Conservation (phyloP, 768 basidiomycete species). For the Hysterangium stoloniferum region DNA sequence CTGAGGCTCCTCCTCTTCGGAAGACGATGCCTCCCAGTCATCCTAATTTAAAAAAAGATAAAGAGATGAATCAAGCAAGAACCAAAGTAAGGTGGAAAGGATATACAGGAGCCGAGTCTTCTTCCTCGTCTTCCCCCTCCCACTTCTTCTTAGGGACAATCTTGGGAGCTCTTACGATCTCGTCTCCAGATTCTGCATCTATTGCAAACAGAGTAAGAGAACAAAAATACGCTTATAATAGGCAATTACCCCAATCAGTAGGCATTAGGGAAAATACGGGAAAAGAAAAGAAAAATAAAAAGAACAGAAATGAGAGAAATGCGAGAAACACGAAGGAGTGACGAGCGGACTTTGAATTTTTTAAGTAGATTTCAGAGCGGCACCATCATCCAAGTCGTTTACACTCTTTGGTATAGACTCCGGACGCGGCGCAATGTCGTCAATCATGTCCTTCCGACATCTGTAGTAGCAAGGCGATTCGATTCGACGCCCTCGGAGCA, state of each 20-base stretch:
- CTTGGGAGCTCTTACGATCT: slow-evolving; percentile 9
- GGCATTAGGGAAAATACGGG: slow-evolving; percentile 2
- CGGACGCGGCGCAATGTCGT: no score
- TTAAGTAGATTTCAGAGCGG: no score
- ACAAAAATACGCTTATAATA: neutral
- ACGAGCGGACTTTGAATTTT: no score
- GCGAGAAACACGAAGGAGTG: no score
- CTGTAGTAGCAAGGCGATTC: no score
- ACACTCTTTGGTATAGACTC: no score
- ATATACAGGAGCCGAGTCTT: slow-evolving; percentile 68
- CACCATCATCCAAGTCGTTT: no score
- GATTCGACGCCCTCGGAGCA: no score
- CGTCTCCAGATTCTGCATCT: slow-evolving; percentile 10
- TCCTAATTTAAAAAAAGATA: slow-evolving; percentile 42
- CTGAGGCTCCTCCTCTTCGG: slow-evolving; percentile 44
- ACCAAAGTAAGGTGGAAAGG: slow-evolving; percentile 5
- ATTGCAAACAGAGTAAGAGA: neutral
- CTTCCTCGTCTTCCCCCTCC: slow-evolving; percentile 90
- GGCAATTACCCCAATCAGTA: slow-evolving; percentile 8
- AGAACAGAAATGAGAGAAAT: neutral
- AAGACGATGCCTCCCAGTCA: slow-evolving; percentile 89
- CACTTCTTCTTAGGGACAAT: slow-evolving; percentile 52
- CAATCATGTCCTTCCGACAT: no score
- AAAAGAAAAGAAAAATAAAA: neutral
- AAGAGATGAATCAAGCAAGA: slow-evolving; percentile 11